phyloP scores from a whole-genome alignment of 352 stramenopile genomes.

The Aphanomyces astaci region DNA sequence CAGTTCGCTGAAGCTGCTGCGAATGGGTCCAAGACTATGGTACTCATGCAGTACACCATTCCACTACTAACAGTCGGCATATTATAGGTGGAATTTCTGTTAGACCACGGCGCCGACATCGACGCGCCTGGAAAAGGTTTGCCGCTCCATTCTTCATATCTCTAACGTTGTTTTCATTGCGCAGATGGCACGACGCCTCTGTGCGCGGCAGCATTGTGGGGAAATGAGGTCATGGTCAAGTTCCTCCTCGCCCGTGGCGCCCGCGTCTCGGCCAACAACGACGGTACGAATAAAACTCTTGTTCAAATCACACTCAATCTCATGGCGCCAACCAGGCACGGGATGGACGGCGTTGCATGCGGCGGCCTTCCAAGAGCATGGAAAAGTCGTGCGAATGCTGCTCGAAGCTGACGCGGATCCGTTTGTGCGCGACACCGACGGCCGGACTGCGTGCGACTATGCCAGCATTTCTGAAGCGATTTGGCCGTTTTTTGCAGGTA shows the following conservation, averaged over 20 bases:
- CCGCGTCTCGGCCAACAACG: slow-evolving; percentile 41
- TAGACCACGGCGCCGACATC: slow-evolving; percentile 37
- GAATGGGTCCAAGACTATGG: slow-evolving; percentile 54
- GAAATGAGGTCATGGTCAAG: slow-evolving; percentile 55
- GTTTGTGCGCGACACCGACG: slow-evolving; percentile 36
- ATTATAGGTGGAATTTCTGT: slow-evolving; percentile 49
- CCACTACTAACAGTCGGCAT: no score
- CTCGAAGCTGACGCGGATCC: slow-evolving; percentile 43
- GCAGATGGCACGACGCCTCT: slow-evolving; percentile 56
- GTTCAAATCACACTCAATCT: neutral
- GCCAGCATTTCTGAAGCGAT: slow-evolving; percentile 67
- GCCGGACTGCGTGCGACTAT: slow-evolving; percentile 49
- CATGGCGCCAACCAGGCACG: slow-evolving; percentile 29
- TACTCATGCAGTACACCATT: no score
- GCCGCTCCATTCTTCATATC: neutral
- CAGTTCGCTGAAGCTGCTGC: slow-evolving; percentile 54
- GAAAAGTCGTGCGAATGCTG: slow-evolving; percentile 49
- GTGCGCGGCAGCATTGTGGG: slow-evolving; percentile 51
- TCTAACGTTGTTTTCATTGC: neutral
- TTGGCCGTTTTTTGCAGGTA: slow-evolving; percentile 59
- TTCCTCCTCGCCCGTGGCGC: slow-evolving; percentile 51
- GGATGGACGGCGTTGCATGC: slow-evolving; percentile 59
- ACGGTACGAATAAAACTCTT: slow-evolving; percentile 30
- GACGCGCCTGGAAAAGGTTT: slow-evolving; percentile 31
- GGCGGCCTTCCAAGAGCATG: slow-evolving; percentile 58